Percentiles rank a stretch among this genome's conserved stretches.
phyloP scores from a whole-genome alignment of 2,329 filamentous ascomycete species.

The Colletotrichum kahawae region DNA sequence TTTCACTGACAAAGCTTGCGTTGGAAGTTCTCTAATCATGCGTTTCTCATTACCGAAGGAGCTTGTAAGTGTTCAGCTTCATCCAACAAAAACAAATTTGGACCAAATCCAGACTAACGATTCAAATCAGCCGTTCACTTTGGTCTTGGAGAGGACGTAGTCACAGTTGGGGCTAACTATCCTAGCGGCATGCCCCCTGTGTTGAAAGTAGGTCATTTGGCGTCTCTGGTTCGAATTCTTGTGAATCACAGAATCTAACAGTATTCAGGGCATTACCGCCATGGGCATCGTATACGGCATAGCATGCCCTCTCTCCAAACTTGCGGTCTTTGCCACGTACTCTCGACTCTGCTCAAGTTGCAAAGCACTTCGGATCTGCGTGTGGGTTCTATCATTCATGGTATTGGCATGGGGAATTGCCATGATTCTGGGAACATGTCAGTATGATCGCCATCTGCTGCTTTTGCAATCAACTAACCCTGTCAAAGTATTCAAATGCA shows the following conservation, averaged over 20 bases:
- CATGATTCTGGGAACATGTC: not conserved
- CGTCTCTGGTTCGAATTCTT: fast-evolving
- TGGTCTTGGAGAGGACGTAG: not conserved
- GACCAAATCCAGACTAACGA: not conserved
- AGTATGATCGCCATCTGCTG: not conserved
- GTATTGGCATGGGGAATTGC: not conserved
- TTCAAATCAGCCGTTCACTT: not conserved
- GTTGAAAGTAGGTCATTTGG: not conserved
- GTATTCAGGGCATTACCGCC: not conserved
- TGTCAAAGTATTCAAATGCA: not conserved
- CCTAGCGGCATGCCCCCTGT: not conserved
- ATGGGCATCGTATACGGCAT: not conserved
- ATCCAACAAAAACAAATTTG: not conserved
- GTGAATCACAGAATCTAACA: not conserved
- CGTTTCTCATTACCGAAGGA: not conserved
- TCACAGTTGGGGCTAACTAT: not conserved
- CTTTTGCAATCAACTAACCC: not conserved
- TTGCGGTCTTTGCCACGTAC: not conserved
- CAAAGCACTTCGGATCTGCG: not conserved
- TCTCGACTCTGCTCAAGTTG: not conserved
- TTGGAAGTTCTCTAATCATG: not conserved
- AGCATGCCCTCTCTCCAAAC: not conserved
- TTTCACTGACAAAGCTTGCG: not conserved
- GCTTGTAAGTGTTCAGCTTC: not conserved
- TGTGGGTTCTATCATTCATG: not conserved